These are phyloP conservation scores for Linanthus parryae DNA, from an alignment of 148 eudicot species.

Conservation along the genomic window DNA sequence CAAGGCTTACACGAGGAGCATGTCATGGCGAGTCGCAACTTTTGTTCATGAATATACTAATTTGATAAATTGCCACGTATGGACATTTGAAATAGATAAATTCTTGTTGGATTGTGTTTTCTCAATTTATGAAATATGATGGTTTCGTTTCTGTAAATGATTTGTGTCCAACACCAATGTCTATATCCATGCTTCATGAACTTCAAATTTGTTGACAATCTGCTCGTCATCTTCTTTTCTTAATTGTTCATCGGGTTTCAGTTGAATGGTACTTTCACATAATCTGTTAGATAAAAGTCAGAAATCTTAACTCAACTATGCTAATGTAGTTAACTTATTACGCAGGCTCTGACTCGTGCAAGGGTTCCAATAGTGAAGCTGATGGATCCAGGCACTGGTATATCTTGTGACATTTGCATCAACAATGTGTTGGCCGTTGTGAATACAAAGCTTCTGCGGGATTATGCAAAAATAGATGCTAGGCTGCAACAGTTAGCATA, in stretches of 20 bases:
- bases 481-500: constrained; percentile 87
- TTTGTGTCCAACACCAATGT: no score
- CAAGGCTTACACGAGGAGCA: no score
- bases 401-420: constrained; percentile 90
- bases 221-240: no score
- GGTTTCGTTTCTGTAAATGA: no score
- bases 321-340: constrained; percentile 5
- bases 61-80: no score
- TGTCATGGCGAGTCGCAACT: no score
- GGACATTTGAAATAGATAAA: no score
- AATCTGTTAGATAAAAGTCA: background rate
- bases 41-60: no score
- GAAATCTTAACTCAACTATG: background rate
- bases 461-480: constrained; percentile 76
- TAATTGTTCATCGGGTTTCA: background rate
- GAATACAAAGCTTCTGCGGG: constrained; percentile 83
- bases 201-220: no score
- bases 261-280: background rate
- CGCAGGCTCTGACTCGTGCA: constrained; percentile 85
- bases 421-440: constrained; percentile 91
- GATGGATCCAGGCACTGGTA: constrained; percentile 83
- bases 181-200: no score
- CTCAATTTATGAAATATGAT: no score
- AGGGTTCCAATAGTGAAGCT: constrained; percentile 97
- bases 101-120: no score